These are phyloP conservation scores for Fomitiporia mediterranea DNA, from an alignment of 1,284 basidiomycete species.

Conservation along the genomic window DNA sequence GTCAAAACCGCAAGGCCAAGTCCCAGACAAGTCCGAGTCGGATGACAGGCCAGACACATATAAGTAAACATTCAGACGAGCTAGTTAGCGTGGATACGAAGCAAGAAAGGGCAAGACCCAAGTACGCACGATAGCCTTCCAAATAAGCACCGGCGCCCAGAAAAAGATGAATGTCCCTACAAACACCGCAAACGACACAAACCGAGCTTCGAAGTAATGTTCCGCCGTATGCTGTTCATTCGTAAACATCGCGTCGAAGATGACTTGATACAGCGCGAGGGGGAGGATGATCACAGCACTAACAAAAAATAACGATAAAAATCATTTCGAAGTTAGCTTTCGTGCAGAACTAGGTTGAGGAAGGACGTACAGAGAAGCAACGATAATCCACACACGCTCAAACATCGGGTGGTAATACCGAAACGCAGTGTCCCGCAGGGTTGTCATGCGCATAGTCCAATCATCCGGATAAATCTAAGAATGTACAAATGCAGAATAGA, in stretches of 20 bases:
- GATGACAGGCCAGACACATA: background rate
- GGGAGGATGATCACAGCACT: conserved; percentile 42
- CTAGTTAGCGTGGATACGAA: no score
- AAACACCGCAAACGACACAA: conserved; percentile 35
- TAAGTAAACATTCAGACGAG: background rate
- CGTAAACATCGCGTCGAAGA: conserved; percentile 30
- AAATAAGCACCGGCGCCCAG: conserved; percentile 40
- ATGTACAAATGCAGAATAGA: background rate
- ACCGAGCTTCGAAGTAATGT: conserved; percentile 35
- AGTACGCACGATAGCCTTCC: conserved; percentile 44
- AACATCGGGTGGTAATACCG: conserved; percentile 43
- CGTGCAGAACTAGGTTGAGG: background rate
- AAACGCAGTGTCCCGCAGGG: conserved; percentile 36
- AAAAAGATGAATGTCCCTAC: conserved; percentile 39
- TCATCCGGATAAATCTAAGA: conserved; percentile 43
- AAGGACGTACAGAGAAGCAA: conserved; percentile 38
- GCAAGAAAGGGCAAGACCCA: background rate
- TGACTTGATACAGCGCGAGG: conserved; percentile 35
- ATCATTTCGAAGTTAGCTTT: background rate
- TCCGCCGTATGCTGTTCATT: conserved; percentile 24
- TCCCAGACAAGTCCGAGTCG: background rate
- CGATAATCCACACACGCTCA: conserved; percentile 40
- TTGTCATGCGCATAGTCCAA: conserved; percentile 41
- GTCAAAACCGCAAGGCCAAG: background rate
- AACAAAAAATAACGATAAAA: background rate